Evolutionary conservation across 139 green algal genomes (phyloP).

Genomic region (Nannochloris sp.): DNA sequence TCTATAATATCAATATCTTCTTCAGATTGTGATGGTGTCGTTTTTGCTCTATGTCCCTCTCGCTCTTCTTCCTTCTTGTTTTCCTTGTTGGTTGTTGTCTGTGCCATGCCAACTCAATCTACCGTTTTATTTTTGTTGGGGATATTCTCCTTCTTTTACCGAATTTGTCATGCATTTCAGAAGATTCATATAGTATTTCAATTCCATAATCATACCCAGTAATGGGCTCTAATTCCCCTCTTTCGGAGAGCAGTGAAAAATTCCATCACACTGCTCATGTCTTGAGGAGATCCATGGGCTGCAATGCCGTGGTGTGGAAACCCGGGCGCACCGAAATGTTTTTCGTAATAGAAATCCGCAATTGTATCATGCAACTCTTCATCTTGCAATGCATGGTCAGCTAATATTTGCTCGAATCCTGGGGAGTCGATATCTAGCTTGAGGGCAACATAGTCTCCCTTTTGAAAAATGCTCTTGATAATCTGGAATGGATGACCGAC

Average conservation of each 20-base stretch:
- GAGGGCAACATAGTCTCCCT: conserved; percentile 1
- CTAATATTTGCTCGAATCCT: neutral
- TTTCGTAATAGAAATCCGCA: conserved; percentile 3
- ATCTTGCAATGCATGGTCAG: neutral
- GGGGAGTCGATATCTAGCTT: conserved; percentile 2
- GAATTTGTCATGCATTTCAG: too few relatives aligned
- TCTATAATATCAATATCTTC: neutral
- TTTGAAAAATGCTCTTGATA: neutral
- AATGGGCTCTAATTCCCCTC: neutral
- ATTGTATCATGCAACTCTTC: neutral
- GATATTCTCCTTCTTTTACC: too few relatives aligned
- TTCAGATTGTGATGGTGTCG: too few relatives aligned
- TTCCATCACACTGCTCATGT: neutral
- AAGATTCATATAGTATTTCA: too few relatives aligned
- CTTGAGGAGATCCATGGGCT: neutral
- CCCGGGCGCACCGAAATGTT: neutral
- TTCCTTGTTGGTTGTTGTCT: too few relatives aligned
- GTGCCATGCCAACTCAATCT: too few relatives aligned
- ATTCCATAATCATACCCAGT: neutral
- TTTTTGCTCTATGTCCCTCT: too few relatives aligned
- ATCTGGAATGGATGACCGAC: neutral
- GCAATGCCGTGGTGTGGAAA: neutral
- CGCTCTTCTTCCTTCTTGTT: too few relatives aligned
- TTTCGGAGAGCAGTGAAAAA: neutral
- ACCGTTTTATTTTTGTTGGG: too few relatives aligned